Base-by-base conservation (phyloP, 441 rosid genomes). In the Gossypium lobatum region DNA sequence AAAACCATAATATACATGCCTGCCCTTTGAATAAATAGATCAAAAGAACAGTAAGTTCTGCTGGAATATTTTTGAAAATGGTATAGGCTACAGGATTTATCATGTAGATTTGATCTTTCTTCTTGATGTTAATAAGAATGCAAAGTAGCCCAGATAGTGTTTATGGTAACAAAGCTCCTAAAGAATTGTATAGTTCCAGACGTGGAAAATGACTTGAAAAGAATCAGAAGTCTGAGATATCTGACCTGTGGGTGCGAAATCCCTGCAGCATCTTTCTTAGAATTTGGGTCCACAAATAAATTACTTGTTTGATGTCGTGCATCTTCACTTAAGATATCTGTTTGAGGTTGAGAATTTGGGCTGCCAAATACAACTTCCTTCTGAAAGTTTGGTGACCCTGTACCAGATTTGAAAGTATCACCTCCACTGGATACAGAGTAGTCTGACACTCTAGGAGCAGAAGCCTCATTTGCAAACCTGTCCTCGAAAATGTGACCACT, bases 351-450 rank as follows among this genome's bases (percentile, higher is more conserved):
- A 74, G 77, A 18, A n/a, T 84, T 88, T 14, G 93, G 94, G 81
- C 93, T 95, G 76, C 80, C 80, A 85, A 80, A 77, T 64, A 84
- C 88, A 75, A 39, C 65, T 25, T 85, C 93, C 79, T 84, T 90
- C 78, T 79, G 89, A 76, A 83, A 89, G 83, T 74, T 88, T 64
- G 97, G 97, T 77, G 99, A 95, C 72, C 75, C 89, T 62, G 82
- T 64, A 70, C 81, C 89, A 80, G 85, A 82, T 83, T 86, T 88
- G 79, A 80, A 82, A 50, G 82, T 81, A 83, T 94, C 96, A 74
- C 94, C 93, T 67, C 90, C 95, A 85, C 96, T 90, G 53, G 92
- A 93, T 55, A 79, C 82, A 65, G 97, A 93, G 77, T 84, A 88
- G 81, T 93, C 96, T 73, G 97, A 93, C 79, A 84, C 83, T 81